Percentiles rank a stretch among this genome's conserved stretches.
These are phyloP conservation scores for Flaveria robusta DNA, from an alignment of 129 eudicot species.

Conservation along the genomic window DNA sequence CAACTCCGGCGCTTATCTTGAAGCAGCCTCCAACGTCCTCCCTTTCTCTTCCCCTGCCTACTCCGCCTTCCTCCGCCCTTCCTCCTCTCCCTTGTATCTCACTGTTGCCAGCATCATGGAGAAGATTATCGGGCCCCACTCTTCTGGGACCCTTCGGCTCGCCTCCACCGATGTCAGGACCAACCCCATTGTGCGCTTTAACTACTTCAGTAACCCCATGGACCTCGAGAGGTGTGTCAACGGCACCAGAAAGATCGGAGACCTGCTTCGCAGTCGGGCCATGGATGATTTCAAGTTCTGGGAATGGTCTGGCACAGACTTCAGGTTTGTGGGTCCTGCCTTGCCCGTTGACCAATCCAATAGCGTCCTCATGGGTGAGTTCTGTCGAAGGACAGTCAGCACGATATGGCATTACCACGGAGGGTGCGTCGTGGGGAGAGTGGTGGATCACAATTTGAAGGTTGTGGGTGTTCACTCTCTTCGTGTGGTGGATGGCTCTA, in stretches of 20 bases:
- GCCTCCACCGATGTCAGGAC: conserved; percentile 72
- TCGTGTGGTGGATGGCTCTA: conserved; percentile 85
- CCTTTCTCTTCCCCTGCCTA: conserved; percentile 57
- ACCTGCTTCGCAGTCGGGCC: conserved; percentile 59
- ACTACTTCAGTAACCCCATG: conserved; percentile 68
- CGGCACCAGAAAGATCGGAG: conserved; percentile 64
- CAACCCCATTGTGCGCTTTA: conserved; percentile 72
- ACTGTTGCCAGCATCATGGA: conserved; percentile 87
- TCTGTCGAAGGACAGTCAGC: conserved; percentile 78
- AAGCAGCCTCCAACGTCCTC: conserved; percentile 75
- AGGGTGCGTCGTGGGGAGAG: conserved; percentile 82
- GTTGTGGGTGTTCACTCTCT: conserved; percentile 65
- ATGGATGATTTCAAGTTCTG: conserved; percentile 74
- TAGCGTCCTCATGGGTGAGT: conserved; percentile 52
- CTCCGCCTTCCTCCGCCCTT: conserved; percentile 45
- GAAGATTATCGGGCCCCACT: conserved; percentile 68
- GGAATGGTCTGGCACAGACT: conserved; percentile 62
- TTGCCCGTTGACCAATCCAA: conserved; percentile 64
- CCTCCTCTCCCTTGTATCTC: conserved; percentile 53
- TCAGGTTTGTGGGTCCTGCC: conserved; percentile 73
- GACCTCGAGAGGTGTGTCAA: conserved; percentile 66
- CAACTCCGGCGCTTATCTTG: conserved; percentile 64
- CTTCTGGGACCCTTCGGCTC: conserved; percentile 62
- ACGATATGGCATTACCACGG: conserved; percentile 99
- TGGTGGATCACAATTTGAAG: conserved; percentile 64